Evolutionary conservation across 164 flowering plant species (phyloP), one percentile per base, ranked within the genome.

Genomic region (Akebia trifoliata): DNA sequence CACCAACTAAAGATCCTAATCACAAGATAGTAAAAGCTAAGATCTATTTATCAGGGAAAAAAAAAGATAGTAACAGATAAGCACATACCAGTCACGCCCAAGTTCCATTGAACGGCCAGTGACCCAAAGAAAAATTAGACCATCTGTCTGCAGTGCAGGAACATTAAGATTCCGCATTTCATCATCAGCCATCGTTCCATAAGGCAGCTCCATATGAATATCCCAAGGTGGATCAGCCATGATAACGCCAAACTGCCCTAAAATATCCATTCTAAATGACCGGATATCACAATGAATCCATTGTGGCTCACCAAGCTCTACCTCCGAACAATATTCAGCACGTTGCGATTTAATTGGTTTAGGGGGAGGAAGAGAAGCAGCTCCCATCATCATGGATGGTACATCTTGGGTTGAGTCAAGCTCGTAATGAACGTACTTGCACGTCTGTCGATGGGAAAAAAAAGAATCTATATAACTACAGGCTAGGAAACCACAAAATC

Each of bases 211-310:
- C 99, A 93, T 93, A 67, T 93, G 97, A 77, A 93, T 93, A 58
- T 93, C 99, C 97, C 96, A 90, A 8, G 99, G 99, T 50, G 99
- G 99, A 74, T 93, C 97, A n/a, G 97, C 99, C 99, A 93, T 93
- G 50, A 93, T 90, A 44, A 93, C 96, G 59, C 99, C 99, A 76
- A 87, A 93, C 65, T 87, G 81, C 55, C 99, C 99, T 54, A 93
- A 66, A 58, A 93, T 90, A 67, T 93, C 99, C 99, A 93, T 84
- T 70, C 90, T 78, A 58, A 93, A 93, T 0, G 50, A 54, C 18
- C 97, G 96, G 46, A 90, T 90, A 64, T 90, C 99, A 74, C 97
- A 93, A 51, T 90, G 84, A 5, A 93, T 90, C 99, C 99, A 93
- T 61, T 93, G 97, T 59, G 99, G 69, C 68, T 87, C 88, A 55